Evolutionary conservation across 805 yeast genomes (phyloP), one percentile per base, ranked within the genome.

Genomic region (Tetrapisispora iriomotensis): DNA sequence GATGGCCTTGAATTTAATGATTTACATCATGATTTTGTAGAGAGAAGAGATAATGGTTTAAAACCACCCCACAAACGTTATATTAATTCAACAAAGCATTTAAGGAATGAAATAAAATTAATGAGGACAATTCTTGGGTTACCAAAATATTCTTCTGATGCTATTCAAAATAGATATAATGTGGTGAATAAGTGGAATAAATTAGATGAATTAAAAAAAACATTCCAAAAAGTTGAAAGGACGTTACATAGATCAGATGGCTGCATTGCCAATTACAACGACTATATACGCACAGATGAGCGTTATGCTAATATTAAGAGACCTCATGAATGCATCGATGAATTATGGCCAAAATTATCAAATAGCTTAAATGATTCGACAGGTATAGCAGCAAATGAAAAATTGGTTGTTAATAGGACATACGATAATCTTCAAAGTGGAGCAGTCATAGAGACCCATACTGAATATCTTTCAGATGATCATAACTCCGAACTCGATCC

Each of bases 81-180:
- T 39, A 62, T 68, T 6, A 61, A 63, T 15, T 67, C 72, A 27
- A 77, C 87, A 6, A 68, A 65, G 36, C 73, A 71, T 29, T 64
- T 86, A 10, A 69, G 81, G 60, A 68, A 69, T 23, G 94, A 84
- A 48, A 68, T 78, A 8, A 57, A 53, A 21, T 68, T 51, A 43
- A 79, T 77, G 42, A 62, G 84, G 38, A 58, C 61, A n/a, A 29
- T 56, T 2, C 56, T 68, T 34, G 66, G 67, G 7, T 46, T 72
- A 26, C 47, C 50, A 0, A 43, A 50, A 0, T 66, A 64, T 37
- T 41, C 49, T 14, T 40, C 55, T 18, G 24, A 57, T 21, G 33
- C 49, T 45, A 24, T 64, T 4, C 38, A 48, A 1, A n/a, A 13
- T 23, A 53, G 77, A 32, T 15, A 21, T 12, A 29, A 35, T 7